Conservation (phyloP, 768 basidiomycete species). For the Tylopilus vinaceipallidus region DNA sequence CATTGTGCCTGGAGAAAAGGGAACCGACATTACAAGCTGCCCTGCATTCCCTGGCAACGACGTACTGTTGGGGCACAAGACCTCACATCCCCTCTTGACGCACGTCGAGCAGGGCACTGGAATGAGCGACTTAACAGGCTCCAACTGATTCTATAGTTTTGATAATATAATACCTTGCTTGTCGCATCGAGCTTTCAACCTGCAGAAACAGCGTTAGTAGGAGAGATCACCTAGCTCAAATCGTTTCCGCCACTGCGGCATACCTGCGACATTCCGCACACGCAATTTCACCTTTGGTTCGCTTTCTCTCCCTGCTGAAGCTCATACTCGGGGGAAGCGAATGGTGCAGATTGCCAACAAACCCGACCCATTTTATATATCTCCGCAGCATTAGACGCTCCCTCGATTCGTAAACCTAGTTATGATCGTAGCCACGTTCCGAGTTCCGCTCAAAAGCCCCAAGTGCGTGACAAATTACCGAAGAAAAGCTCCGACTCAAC, state of each 20-base stretch:
- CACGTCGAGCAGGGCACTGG: conserved; percentile 41
- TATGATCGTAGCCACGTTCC: not conserved
- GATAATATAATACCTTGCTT: conserved; percentile 18
- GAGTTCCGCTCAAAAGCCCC: too few species aligned
- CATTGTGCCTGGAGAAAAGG: conserved; percentile 39
- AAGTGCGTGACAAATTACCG: too few species aligned
- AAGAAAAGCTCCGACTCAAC: not conserved
- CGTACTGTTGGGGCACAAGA: conserved; percentile 51
- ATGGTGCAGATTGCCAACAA: not conserved
- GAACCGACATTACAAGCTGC: not conserved
- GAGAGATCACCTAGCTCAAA: not conserved
- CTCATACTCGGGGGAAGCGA: conserved; percentile 8
- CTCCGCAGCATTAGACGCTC: conserved; percentile 2
- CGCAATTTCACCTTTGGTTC: conserved; percentile 28
- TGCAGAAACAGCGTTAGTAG: not conserved
- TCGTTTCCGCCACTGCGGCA: not conserved
- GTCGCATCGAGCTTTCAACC: conserved; percentile 30
- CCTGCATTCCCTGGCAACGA: not conserved
- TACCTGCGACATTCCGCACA: conserved; percentile 34
- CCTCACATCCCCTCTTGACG: conserved; percentile 47
- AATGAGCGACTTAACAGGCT: not conserved
- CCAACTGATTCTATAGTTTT: not conserved
- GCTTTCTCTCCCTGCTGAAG: conserved; percentile 21
- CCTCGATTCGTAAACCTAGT: not conserved
- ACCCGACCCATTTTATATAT: conserved; percentile 3